Conservation (phyloP, 169 alveolate genomes). For the Plasmodium inui region DNA sequence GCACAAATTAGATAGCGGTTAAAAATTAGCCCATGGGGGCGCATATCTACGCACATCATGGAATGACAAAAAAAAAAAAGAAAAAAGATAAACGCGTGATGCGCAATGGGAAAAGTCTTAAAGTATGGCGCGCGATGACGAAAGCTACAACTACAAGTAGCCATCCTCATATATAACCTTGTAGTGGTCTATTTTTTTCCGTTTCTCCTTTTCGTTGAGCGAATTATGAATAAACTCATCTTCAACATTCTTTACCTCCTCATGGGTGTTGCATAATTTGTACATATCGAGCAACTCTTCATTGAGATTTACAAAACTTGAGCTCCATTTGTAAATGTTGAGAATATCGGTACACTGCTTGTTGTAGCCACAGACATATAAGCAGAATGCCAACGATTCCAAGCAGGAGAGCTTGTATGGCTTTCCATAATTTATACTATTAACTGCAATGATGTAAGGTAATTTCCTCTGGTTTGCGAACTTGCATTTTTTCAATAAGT, state of each 20-base stretch:
- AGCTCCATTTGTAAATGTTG: constrained; percentile 69
- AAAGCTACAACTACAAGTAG: constrained; percentile 9
- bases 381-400: constrained; percentile 74
- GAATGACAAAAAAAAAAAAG: not conserved
- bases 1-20: not conserved
- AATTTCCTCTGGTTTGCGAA: constrained; percentile 71
- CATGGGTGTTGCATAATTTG: constrained; percentile 71
- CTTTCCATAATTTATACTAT: constrained; percentile 76
- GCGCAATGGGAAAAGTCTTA: not conserved
- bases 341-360: constrained; percentile 67
- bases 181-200: constrained; percentile 63
- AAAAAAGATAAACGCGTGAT: not conserved
- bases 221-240: constrained; percentile 45
- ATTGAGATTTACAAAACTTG: constrained; percentile 55
- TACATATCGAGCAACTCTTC: constrained; percentile 55
- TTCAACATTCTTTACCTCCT: constrained; percentile 63
- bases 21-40: not conserved
- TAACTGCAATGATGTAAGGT: constrained; percentile 74
- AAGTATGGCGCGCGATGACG: not conserved
- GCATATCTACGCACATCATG: not conserved
- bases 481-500: constrained; percentile 61
- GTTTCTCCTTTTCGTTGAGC: constrained; percentile 42
- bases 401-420: constrained; percentile 74
- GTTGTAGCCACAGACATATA: constrained; percentile 70
- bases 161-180: constrained; percentile 70